Base-by-base conservation (phyloP, 2,329 filamentous ascomycete genomes). In the Leptographium flavum region DNA sequence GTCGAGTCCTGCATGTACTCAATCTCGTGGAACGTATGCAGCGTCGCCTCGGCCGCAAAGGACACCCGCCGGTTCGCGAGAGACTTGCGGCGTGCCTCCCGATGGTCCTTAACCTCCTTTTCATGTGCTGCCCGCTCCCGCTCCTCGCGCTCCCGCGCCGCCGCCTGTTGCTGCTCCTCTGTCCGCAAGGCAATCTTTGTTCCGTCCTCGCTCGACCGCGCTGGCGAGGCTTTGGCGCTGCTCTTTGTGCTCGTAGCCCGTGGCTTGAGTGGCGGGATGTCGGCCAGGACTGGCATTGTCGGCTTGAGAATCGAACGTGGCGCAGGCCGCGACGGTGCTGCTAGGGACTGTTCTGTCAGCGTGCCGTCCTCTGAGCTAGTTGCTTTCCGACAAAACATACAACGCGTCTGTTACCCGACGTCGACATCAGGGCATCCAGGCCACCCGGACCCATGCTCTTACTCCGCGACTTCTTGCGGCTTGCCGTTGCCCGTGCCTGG, bases 371-470 rank as follows among this genome's bases (percentile, higher is more conserved):
- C 5, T n/a, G 5, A 8, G 28, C 39, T 39, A 68, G 64, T 2
- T 61, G 63, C 54, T 15, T 4, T 15, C 6, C 8, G 4, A 11
- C 11, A 63, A 47, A 3, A 54, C 69, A 57, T 73, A 92, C 87
- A 67, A 87, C 83, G 61, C 84, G 76, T 55, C 84, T 71, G 60
- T 94, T 93, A 30, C 84, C 85, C 57, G 71, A 76, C 38, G 74
- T 75, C 57, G 81, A 74, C 60, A 83, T 87, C 45, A 93, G 70
- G 47, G 82, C 81, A 68, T 93, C 87, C 39, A 94, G 65, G 23
- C 88, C 87, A 42, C 90, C 92, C 15, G 92, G 90, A 3, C 92
- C 92, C 54, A 98, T 81, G 64, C 90, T 96, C 69, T 95, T 96
- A 65, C 90, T 95, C 53, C 92, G 80, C 47, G 82, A 84, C 65